These are phyloP conservation scores for Blastobotrys buckinghamii DNA, from an alignment of 1,139 yeast species.

Conservation along the genomic window DNA sequence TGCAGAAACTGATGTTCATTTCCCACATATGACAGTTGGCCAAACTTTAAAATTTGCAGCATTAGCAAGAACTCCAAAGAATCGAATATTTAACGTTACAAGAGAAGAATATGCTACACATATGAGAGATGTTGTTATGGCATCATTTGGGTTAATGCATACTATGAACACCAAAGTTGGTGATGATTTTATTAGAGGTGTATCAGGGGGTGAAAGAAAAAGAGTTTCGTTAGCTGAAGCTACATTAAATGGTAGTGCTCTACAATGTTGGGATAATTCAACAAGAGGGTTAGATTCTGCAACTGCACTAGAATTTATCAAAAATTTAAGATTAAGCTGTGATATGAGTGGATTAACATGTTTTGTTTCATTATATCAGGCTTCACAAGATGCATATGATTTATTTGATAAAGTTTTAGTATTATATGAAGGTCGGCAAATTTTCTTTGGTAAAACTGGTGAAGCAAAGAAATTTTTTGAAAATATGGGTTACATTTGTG, in stretches of 20 bases:
- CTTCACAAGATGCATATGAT: conserved; percentile 72
- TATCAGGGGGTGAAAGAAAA: conserved; percentile 81
- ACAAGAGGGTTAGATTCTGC: conserved; percentile 74
- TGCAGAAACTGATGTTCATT: conserved; percentile 66
- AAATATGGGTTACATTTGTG: conserved; percentile 67
- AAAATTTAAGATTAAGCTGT: conserved; percentile 62
- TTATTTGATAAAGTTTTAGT: conserved; percentile 69
- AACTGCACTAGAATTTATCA: conserved; percentile 68
- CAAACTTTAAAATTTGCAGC: conserved; percentile 66
- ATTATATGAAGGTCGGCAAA: conserved; percentile 71
- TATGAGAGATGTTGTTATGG: conserved; percentile 63
- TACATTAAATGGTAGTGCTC: conserved; percentile 52
- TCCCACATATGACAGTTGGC: conserved; percentile 68
- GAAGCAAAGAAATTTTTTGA: conserved; percentile 56
- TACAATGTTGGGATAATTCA: conserved; percentile 72
- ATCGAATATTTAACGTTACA: conserved; percentile 53
- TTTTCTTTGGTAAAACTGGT: conserved; percentile 59
- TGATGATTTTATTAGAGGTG: conserved; percentile 67
- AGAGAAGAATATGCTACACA: conserved; percentile 58
- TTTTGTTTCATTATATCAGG: conserved; percentile 75
- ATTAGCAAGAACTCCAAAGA: conserved; percentile 56
- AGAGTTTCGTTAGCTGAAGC: conserved; percentile 76
- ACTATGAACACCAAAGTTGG: conserved; percentile 69
- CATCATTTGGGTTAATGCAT: conserved; percentile 64
- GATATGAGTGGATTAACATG: conserved; percentile 54